These are phyloP conservation scores for Ophiostoma angusticollis DNA, from an alignment of 2,329 filamentous ascomycete species.

Conservation along the genomic window DNA sequence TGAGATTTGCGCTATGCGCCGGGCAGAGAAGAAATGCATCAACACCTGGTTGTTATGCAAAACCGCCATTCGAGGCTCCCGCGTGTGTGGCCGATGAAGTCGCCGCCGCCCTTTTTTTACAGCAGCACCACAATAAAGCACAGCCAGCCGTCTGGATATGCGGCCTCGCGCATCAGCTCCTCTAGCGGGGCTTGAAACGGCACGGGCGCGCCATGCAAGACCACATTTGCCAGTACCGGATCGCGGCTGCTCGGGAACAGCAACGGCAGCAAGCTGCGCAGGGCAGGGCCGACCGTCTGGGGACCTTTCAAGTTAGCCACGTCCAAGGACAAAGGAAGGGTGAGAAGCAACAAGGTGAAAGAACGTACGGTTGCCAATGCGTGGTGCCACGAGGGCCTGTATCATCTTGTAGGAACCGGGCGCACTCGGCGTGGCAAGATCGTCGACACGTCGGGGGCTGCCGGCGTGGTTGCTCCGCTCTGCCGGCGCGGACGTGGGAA, in stretches of 20 bases:
- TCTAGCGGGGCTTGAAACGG: constrained; percentile 70
- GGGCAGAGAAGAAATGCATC: too few species aligned
- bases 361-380: constrained; percentile 24
- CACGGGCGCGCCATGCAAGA: constrained; percentile 74
- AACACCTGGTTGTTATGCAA: too few species aligned
- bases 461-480: constrained; percentile 1
- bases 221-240: constrained; percentile 67
- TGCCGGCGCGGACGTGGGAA: constrained; percentile 50
- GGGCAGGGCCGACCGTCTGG: constrained; percentile 56
- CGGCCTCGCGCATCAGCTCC: constrained; percentile 68
- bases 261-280: constrained; percentile 62
- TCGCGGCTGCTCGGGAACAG: constrained; percentile 81
- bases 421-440: not conserved
- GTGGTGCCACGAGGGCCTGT: constrained; percentile 57
- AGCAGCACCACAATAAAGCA: constrained; percentile 70
- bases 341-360: not conserved
- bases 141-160: constrained; percentile 88
- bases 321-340: not conserved
- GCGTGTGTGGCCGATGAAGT: too few species aligned
- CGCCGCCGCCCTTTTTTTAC: constrained; percentile 19
- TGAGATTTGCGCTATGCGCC: too few species aligned
- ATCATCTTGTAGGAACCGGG: constrained; percentile 54
- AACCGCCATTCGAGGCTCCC: too few species aligned
- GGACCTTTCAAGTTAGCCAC: constrained; percentile 16
- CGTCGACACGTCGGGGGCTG: too few species aligned